Evolutionary conservation across 202 grass and related monocot species (phyloP).

Genomic region (Brachypodium distachyon): DNA sequence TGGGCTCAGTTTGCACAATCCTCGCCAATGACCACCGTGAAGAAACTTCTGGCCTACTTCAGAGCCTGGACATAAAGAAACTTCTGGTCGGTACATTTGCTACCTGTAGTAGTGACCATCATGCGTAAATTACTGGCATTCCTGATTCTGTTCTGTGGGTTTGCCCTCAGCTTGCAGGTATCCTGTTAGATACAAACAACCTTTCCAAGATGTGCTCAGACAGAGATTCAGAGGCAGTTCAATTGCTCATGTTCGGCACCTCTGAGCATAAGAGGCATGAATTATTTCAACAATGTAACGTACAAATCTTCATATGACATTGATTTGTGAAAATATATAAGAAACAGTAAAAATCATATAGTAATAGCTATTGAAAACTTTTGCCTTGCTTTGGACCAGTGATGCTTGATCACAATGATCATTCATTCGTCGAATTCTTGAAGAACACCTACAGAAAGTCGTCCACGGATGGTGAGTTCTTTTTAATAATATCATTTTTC

Average conservation of each 20-base stretch:
- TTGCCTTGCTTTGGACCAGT: constrained; percentile 32
- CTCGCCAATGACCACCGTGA: constrained; percentile 43
- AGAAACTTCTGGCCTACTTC: constrained; percentile 45
- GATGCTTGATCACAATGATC: constrained; percentile 51
- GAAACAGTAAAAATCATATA: neutral
- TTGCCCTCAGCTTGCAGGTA: constrained; percentile 54
- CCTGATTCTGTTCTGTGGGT: neutral
- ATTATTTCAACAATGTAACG: constrained; percentile 58
- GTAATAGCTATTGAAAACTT: constrained; percentile 5
- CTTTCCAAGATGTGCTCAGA: constrained; percentile 38
- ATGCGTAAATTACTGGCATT: neutral
- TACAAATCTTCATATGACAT: neutral
- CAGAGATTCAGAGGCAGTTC: constrained; percentile 58
- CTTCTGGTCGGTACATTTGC: constrained; percentile 44
- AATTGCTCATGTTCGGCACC: constrained; percentile 33
- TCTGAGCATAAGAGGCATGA: constrained; percentile 37
- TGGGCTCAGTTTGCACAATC: constrained; percentile 44
- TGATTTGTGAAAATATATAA: neutral
- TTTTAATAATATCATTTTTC: no score
- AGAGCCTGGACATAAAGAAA: constrained; percentile 49
- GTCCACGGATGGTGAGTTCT: constrained; percentile 28
- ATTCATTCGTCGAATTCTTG: constrained; percentile 45
- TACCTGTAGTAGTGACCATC: neutral
- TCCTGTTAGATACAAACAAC: constrained; percentile 54
- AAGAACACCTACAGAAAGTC: constrained; percentile 37